Evolutionary conservation across 768 basidiomycete genomes (phyloP), one percentile per base, ranked within the genome.

Genomic region (Dacryopinax primogenitus): DNA sequence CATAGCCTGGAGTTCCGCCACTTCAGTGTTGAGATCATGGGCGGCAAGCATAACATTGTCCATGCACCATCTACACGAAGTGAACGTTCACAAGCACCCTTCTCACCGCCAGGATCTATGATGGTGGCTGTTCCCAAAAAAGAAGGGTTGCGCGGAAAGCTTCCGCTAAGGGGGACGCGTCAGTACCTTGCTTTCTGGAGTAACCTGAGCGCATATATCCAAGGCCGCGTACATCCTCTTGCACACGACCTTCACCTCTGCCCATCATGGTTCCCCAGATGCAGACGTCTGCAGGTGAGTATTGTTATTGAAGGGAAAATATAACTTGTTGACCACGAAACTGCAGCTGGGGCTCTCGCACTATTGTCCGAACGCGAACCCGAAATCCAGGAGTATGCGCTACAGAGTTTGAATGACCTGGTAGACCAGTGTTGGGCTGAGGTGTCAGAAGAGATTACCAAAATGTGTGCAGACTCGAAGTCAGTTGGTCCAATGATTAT

Each of bases 381-480:
- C 30, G 78, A 87, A 41, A 87, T 98, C 74, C 91, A 93, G 73
- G 85, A 90, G 71, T 89, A 96, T 80, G 96, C 96, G 26, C 84
- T 99, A 70, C 83, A 84, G 62, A 82, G 86, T 47, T 81, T 99
- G 63, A 88, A 85, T 71, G 78, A 83, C 16, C 83, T 97, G 47
- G 92, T 98, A 6, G 85, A 93, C 37, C 87, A 90, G 71, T 98
- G 97, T 76, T 99, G 96, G 96, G 88, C 95, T 58, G 96, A 99
- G 80, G 95, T 98, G 72, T 93, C 92, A 70, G 96, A 99, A 76
- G 85, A 90, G 73, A 87, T 97, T 71, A 83, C 88, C 34, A 78
- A 85, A 66, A 92, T 98, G 94, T 91, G 74, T 71, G 90, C 68
- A 78, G 4, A 62, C 16, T 36, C 44, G 3, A 7, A 35, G 18